phyloP scores from a whole-genome alignment of 495 filamentous ascomycete species.

The Penicillium steckii region DNA sequence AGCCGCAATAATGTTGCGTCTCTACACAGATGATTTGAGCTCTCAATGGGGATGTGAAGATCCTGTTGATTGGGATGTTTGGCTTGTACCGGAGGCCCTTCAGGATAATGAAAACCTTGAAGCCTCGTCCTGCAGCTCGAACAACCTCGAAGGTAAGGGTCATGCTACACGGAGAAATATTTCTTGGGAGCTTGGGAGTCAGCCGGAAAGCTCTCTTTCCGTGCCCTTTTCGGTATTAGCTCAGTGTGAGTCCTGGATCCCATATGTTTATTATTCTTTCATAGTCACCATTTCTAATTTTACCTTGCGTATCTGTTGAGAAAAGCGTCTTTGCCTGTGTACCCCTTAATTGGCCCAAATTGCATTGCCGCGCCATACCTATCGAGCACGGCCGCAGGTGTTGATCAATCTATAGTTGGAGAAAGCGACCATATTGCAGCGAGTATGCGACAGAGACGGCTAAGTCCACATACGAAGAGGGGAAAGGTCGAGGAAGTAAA shows the following conservation, averaged over 20 bases:
- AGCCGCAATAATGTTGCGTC: background rate
- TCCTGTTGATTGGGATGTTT: conserved; percentile 4
- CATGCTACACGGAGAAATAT: background rate
- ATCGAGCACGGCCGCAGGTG: background rate
- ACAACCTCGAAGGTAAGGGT: background rate
- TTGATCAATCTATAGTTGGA: background rate
- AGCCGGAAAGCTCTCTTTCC: background rate
- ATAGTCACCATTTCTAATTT: background rate
- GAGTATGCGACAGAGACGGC: background rate
- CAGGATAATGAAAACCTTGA: background rate
- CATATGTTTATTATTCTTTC: background rate
- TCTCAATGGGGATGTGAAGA: background rate
- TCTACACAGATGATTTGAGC: background rate
- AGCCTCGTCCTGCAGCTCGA: background rate
- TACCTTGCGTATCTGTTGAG: background rate
- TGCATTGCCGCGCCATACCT: background rate
- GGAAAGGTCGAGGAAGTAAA: background rate
- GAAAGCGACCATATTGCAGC: background rate
- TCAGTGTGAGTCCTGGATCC: background rate
- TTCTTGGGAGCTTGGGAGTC: background rate
- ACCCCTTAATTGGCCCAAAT: background rate
- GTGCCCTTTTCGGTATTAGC: background rate
- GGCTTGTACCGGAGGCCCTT: conserved; percentile 2
- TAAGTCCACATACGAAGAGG: background rate
- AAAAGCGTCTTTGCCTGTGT: background rate